Base-by-base conservation (phyloP, 768 basidiomycete genomes). In the Tylopilus balloui region DNA sequence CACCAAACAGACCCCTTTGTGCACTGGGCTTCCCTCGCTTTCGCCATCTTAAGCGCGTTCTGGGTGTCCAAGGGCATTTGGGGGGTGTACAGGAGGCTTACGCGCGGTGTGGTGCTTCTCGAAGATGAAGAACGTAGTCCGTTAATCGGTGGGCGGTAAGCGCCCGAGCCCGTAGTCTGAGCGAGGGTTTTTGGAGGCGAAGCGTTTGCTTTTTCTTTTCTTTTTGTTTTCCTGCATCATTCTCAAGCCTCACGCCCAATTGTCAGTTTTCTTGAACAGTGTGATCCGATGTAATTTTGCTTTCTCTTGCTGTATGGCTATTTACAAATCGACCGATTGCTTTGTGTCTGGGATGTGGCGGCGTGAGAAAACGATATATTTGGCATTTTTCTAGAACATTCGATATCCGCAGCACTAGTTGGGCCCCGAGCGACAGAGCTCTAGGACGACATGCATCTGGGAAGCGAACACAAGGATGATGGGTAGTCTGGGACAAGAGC, bases 101-200 rank as follows among this genome's bases (percentile, higher is more conserved):
- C 78, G 42, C 57, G 63, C 29, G 70, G 73, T 39, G 79, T 76
- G 7, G 77, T 88, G 45, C 72, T 83, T 15, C 75, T 95, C 47
- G 75, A 77, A 56, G 93, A 96, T 56, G 91, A 91, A 63, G 94
- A 97, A 69, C 79, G 91, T 48, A 87, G 84, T 9, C 92, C 92
- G 6, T 80, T 96, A 50, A 77, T 93, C 41, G 75, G 73, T 40
- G 56, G 62, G 8, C 50, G 53, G 12, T 70, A 53, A 67, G 42
- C 40, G 17, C n/a, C 19, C 17, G 24, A 27, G 4, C 14, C 23
- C 31, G 17, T 14, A 15, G 20, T 14, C 37, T 34, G 39, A 35
- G 29, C 37, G 27, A 13, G 46, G 9, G 28, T 36, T 42, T n/a
- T 28, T n/a, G 40, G 44, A 35, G 31, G 15, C 25, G 3, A 45